Evolutionary conservation across 106 monocot genomes (phyloP).

Genomic region (Acanthochlamys bracteata): DNA sequence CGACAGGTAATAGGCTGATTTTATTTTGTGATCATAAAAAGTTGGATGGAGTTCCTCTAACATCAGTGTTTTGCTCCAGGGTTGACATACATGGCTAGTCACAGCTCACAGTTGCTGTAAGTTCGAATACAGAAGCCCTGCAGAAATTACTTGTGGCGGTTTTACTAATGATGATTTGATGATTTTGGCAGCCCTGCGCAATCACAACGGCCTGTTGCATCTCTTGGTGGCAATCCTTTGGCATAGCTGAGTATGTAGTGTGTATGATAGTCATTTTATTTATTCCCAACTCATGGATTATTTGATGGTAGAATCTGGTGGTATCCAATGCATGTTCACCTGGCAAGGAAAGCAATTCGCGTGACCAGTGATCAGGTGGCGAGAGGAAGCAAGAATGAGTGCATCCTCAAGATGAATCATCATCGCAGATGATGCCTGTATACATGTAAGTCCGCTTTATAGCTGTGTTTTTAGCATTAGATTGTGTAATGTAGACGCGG

Average conservation of each 20-base stretch:
- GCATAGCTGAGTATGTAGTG: constrained; percentile 16
- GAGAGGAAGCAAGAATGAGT: no score
- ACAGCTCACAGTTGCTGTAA: constrained; percentile 31
- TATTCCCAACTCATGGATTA: neutral
- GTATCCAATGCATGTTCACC: no score
- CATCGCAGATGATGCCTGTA: no score
- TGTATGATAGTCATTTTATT: neutral
- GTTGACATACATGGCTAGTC: constrained; percentile 15
- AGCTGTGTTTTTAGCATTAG: no score
- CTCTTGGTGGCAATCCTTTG: constrained; percentile 60
- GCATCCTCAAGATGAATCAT: no score
- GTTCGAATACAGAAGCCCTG: neutral
- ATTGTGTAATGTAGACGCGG: no score
- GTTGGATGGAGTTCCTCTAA: neutral
- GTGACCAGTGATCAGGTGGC: no score
- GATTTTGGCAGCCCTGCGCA: constrained; percentile 19
- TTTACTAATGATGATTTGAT: neutral
- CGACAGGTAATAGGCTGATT: constrained; percentile 23
- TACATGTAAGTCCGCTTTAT: no score
- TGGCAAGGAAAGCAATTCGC: no score
- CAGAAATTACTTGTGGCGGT: neutral
- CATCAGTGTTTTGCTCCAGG: neutral
- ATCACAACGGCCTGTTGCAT: constrained; percentile 26
- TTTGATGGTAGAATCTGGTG: no score
- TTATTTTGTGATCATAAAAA: neutral